These are phyloP conservation scores for Leucoagaricus sp. DNA, from an alignment of 1,284 basidiomycete genomes.

Conservation along the genomic window DNA sequence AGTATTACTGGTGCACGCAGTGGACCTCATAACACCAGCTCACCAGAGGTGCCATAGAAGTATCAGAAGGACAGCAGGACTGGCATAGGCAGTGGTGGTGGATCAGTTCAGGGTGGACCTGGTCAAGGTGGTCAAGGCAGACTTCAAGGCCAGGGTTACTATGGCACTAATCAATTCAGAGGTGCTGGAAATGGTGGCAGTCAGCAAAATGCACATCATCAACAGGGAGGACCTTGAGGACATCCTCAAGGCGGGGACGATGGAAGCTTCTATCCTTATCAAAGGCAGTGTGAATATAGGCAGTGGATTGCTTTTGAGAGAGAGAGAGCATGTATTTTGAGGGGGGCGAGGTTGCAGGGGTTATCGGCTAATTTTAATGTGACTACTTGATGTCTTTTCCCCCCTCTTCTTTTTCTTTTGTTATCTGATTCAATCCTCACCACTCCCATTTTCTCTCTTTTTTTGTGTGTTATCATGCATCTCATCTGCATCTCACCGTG, in stretches of 20 bases:
- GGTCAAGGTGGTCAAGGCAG: slow-evolving; percentile 35
- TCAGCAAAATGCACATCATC: slow-evolving; percentile 47
- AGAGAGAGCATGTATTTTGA: too few species aligned
- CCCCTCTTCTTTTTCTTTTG: too few species aligned
- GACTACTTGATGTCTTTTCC: too few species aligned
- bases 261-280: slow-evolving; percentile 68
- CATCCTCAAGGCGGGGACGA: slow-evolving; percentile 65
- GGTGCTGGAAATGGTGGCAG: slow-evolving; percentile 26
- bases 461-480: too few species aligned
- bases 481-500: slow-evolving; percentile 18
- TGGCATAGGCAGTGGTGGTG: slow-evolving; percentile 42
- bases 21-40: slow-evolving; percentile 45
- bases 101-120: slow-evolving; percentile 39
- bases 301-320: too few species aligned
- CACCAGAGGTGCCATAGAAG: slow-evolving; percentile 74
- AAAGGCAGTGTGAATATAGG: too few species aligned
- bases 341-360: too few species aligned
- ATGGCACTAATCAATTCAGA: slow-evolving; percentile 60
- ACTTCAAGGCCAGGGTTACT: slow-evolving; percentile 54
- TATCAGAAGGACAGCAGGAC: slow-evolving; percentile 62
- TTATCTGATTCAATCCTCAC: too few species aligned
- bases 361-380: too few species aligned
- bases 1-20: slow-evolving; percentile 35
- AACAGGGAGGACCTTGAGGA: slow-evolving; percentile 57
- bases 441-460: too few species aligned